These are phyloP conservation scores for Diaporthe aspalathi DNA, from an alignment of 2,329 filamentous ascomycete species.

Conservation along the genomic window DNA sequence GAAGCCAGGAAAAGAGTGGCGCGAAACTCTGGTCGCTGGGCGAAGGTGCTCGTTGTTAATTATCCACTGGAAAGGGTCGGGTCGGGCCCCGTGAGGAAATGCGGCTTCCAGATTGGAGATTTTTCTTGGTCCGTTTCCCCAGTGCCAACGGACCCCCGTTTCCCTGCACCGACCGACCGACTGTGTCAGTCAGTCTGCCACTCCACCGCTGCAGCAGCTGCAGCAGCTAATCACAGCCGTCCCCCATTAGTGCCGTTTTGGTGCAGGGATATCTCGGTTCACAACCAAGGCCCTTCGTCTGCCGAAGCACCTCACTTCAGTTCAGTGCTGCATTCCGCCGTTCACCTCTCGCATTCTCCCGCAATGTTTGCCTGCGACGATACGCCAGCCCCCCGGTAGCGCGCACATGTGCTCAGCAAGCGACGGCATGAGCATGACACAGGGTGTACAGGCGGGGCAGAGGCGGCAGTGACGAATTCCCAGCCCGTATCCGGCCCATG, in stretches of 20 bases:
- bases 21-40: not conserved
- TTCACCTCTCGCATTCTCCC: conserved; percentile 4
- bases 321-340: conserved; percentile 8
- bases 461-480: not conserved
- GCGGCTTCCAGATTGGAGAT: conserved; percentile 31
- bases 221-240: too few relatives aligned
- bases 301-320: not conserved
- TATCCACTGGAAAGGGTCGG: conserved; percentile 16
- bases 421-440: not conserved
- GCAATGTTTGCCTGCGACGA: not conserved
- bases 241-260: conserved; percentile 17
- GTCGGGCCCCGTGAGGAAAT: conserved; percentile 26
- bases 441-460: not conserved
- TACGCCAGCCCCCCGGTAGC: not conserved
- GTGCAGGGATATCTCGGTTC: conserved; percentile 15
- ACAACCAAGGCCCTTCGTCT: conserved; percentile 3
- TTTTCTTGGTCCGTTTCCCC: conserved; percentile 30
- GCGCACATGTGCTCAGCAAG: not conserved
- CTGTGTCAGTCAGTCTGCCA: not conserved
- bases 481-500: conserved; percentile 2
- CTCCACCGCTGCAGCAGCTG: not conserved
- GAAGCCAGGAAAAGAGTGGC: conserved; percentile 1
- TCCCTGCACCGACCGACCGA: conserved; percentile 19
- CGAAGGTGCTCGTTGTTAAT: not conserved
- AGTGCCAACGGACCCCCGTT: conserved; percentile 22